These are phyloP conservation scores for Suhomyces sp. DNA, from an alignment of 805 yeast species.

Conservation along the genomic window DNA sequence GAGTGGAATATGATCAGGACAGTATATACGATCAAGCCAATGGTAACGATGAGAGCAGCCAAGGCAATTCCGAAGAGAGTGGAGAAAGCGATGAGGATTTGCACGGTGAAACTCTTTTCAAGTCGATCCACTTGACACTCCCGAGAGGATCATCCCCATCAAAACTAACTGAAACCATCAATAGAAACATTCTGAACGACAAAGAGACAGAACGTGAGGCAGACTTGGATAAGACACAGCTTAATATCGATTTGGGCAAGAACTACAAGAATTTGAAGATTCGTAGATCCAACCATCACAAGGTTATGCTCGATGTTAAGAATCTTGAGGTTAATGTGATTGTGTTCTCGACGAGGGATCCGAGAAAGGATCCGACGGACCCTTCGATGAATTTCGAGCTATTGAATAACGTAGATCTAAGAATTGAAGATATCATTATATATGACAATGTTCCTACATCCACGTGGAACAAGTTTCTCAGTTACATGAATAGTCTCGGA, in stretches of 20 bases:
- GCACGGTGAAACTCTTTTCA: constrained; percentile 56
- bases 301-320: constrained; percentile 53
- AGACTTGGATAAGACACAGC: constrained; percentile 8
- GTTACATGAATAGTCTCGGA: constrained; percentile 65
- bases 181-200: constrained; percentile 36
- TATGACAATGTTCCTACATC: constrained; percentile 81
- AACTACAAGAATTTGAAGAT: constrained; percentile 48
- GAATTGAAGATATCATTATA: constrained; percentile 54
- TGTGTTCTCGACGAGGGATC: constrained; percentile 48
- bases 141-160: constrained; percentile 48
- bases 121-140: constrained; percentile 71
- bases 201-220: constrained; percentile 9
- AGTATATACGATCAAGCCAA: neutral
- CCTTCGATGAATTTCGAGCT: constrained; percentile 36
- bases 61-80: constrained; percentile 3
- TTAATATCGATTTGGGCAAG: constrained; percentile 31
- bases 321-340: constrained; percentile 49
- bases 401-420: constrained; percentile 48
- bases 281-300: constrained; percentile 62
- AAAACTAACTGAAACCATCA: constrained; percentile 50
- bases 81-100: neutral
- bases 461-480: constrained; percentile 83
- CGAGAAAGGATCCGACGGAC: constrained; percentile 35
- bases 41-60: neutral
- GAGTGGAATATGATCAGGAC: neutral